Conservation (phyloP, 306 rosid genomes). For the Rosa chinensis region DNA sequence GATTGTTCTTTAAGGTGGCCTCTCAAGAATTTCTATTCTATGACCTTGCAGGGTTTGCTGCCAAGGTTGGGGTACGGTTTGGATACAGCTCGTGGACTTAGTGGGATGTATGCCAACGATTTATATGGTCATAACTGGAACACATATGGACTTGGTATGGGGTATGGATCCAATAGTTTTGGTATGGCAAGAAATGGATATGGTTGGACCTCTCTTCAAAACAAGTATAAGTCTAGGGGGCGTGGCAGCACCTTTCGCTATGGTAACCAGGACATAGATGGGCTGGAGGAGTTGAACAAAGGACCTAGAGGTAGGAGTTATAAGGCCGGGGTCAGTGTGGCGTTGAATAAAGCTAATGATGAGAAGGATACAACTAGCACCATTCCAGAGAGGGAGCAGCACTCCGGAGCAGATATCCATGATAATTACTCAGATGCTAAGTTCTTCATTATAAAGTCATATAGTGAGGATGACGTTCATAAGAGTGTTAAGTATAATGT, state of each 20-base stretch:
- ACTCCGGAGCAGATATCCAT: slow-evolving; percentile 56
- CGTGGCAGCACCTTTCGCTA: slow-evolving; percentile 60
- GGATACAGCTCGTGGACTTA: slow-evolving; percentile 57
- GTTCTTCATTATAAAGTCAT: slow-evolving; percentile 82
- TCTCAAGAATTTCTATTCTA: not conserved
- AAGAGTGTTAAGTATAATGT: slow-evolving; percentile 94
- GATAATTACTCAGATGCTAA: slow-evolving; percentile 71
- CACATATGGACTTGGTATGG: slow-evolving; percentile 68
- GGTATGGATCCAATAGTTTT: slow-evolving; percentile 73
- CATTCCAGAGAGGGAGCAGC: slow-evolving; percentile 60
- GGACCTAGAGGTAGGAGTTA: slow-evolving; percentile 89
- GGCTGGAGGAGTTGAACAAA: slow-evolving; percentile 82
- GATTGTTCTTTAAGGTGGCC: slow-evolving; percentile 1
- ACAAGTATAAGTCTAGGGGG: slow-evolving; percentile 75
- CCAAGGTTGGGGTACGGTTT: slow-evolving; percentile 76
- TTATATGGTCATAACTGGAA: slow-evolving; percentile 71
- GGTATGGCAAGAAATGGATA: slow-evolving; percentile 67
- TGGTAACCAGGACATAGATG: slow-evolving; percentile 83
- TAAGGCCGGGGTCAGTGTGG: slow-evolving; percentile 62
- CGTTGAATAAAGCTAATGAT: slow-evolving; percentile 30
- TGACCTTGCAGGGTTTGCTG: slow-evolving; percentile 58
- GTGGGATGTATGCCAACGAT: slow-evolving; percentile 65
- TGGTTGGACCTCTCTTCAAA: slow-evolving; percentile 72
- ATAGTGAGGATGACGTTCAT: slow-evolving; percentile 96
- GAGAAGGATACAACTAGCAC: slow-evolving; percentile 48